Percentiles rank a stretch among this genome's conserved stretches.
Evolutionary conservation across 331 rosid species (phyloP).

Genomic region (Acacia concinna): DNA sequence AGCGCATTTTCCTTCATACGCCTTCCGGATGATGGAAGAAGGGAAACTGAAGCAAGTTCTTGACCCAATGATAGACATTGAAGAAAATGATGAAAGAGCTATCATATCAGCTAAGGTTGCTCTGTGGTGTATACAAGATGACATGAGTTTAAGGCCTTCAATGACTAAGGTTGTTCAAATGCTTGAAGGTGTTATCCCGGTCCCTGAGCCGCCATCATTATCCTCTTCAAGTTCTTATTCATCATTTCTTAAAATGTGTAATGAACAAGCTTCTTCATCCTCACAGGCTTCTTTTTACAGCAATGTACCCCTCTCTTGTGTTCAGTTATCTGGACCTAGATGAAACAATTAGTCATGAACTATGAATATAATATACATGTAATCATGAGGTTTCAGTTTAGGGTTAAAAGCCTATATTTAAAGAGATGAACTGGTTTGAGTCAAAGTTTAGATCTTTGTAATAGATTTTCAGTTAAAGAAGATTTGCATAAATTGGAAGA

Average conservation of each 20-base stretch:
- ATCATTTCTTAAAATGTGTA: constrained; percentile 42
- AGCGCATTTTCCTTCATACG: constrained; percentile 65
- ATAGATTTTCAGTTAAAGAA: not conserved
- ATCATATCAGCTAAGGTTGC: constrained; percentile 49
- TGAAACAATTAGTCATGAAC: constrained; percentile 16
- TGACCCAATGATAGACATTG: constrained; percentile 45
- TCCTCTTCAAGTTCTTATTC: constrained; percentile 42
- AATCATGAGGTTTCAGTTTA: not conserved
- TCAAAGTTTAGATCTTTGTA: not conserved
- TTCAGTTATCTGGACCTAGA: constrained; percentile 54
- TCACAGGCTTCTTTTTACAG: constrained; percentile 44
- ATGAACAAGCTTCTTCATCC: constrained; percentile 54
- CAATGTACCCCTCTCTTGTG: constrained; percentile 49
- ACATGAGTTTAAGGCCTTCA: constrained; percentile 56
- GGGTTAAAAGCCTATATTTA: not conserved
- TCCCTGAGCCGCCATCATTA: constrained; percentile 49
- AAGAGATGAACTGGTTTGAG: not conserved
- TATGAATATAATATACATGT: not conserved
- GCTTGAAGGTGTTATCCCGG: constrained; percentile 61
- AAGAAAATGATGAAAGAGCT: constrained; percentile 50
- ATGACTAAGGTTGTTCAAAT: constrained; percentile 65
- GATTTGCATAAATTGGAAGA: not conserved
- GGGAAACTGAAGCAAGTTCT: constrained; percentile 46
- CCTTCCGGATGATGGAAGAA: constrained; percentile 59
- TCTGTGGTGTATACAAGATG: constrained; percentile 71